These are phyloP conservation scores for Viola pubescens DNA, from an alignment of 441 rosid genomes.

Conservation along the genomic window DNA sequence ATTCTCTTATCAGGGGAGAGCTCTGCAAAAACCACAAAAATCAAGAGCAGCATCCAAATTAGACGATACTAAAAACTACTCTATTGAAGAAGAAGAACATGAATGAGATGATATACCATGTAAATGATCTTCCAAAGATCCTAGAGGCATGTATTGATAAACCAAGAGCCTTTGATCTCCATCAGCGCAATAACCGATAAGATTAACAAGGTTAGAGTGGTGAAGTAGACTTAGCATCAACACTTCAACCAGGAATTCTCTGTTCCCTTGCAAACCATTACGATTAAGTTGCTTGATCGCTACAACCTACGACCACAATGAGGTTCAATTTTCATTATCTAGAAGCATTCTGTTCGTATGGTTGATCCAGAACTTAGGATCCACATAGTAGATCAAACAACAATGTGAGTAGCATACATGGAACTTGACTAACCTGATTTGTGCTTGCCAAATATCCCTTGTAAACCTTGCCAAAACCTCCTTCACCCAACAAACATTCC, in stretches of 20 bases:
- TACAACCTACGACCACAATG: constrained; percentile 42
- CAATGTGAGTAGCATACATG: neutral
- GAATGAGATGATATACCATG: constrained; percentile 35
- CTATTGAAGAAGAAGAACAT: neutral
- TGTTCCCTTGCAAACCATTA: constrained; percentile 79
- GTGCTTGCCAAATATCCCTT: constrained; percentile 55
- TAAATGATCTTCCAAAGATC: constrained; percentile 78
- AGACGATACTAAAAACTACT: neutral
- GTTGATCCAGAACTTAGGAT: neutral
- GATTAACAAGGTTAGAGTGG: constrained; percentile 76
- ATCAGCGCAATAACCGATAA: constrained; percentile 79
- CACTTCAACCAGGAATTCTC: constrained; percentile 84
- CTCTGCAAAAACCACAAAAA: constrained; percentile 32
- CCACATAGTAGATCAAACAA: neutral
- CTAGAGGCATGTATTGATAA: constrained; percentile 80
- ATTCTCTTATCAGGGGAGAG: constrained; percentile 50
- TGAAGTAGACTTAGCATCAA: constrained; percentile 68
- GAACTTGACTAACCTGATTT: constrained; percentile 34
- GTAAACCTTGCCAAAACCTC: constrained; percentile 62
- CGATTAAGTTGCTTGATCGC: constrained; percentile 89
- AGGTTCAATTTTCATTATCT: constrained; percentile 1
- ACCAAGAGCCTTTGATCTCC: constrained; percentile 91
- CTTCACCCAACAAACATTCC: constrained; percentile 58
- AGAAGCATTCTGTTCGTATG: neutral
- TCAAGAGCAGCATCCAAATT: neutral